Evolutionary conservation across 129 eudicot genomes (phyloP), one percentile per base, ranked within the genome.

Genomic region (Flaveria sonorensis): DNA sequence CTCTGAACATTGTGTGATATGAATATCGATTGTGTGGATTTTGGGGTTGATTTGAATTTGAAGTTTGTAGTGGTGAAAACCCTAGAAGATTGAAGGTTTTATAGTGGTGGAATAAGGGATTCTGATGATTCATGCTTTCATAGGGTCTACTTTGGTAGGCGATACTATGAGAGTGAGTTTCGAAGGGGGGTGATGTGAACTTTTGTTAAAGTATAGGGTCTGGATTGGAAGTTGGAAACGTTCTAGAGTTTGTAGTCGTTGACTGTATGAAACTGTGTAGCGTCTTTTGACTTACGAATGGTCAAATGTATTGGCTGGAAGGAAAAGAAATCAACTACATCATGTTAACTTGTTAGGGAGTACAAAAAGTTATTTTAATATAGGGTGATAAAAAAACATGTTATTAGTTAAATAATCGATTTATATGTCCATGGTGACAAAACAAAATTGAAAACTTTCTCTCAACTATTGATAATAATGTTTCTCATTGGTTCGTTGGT

Each of bases 1-100:
- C 85, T 77, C 97, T 88, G n/a, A 91, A 86, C 97, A 91, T 85
- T 82, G 80, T 82, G 40, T 36, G 40, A 36, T 36, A 26, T 26
- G 30, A 26, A 26, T 26, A 36, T 6, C 7, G 40, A 36, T 36
- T 36, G 40, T 26, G 30, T 28, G 39, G 39, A 32, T 3, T 36
- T 36, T 13, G 2, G 3, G 53, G 6, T 1, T 15, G 42, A 21
- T 11, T 21, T n/a, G 32, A 43, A 59, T 18, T 11, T 2, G 18
- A 46, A 46, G 6, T 18, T 69, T 56, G 53, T 72, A 68, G 20
- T 36, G 55, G 46, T 47, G 79, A 45, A 73, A 15, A 74, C 52
- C 20, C 48, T 52, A n/a, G 59, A 43, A 48, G 78, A 40, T n/a
- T 62, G 55, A 32, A 65, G 64, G 76, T 64, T 82, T 21, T 71